Base-by-base conservation (phyloP, 352 stramenopile species). In the Phytophthora melonis region DNA sequence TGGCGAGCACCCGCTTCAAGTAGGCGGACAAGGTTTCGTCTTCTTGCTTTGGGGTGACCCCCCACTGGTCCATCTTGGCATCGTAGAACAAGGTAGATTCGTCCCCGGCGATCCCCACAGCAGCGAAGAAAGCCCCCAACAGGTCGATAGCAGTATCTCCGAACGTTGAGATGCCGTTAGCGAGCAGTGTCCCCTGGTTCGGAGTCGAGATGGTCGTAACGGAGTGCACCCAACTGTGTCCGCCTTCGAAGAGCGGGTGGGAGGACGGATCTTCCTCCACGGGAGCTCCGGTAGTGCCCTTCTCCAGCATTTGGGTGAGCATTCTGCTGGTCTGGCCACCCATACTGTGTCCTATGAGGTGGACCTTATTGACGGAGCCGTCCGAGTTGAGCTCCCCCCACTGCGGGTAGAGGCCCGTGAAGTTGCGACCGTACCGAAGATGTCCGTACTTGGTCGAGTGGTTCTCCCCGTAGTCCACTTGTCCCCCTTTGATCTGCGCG, bases 261-360 rank as follows among this genome's bases (percentile, higher is more conserved):
- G 61, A 69, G 11, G 66, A 63, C 8, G 74, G 16, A 5, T 27
- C 30, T 34, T 83, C 70, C 0, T 54, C 66, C 39, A 47, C 39
- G 14, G 39, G 39, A 0, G 83, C 72, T 7, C 79, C 80, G 19
- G 58, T 67, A 6, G 54, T 77, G 4, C 84, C 84, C 9, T 88
- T 75, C 23, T 65, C 58, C 1, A 92, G 72, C 18, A 92, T 32
- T 63, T 90, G 77, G 1, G 84, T 45, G n/a, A 92, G 72, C 82
- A 89, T 92, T 19, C 84, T 77, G 21, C 89, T 80, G 27, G 84
- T 92, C 68, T 84, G 75, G n/a, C 84, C 84, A n/a, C 84, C 84
- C 84, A 92, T 92, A 34, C 76, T 87, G 82, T 92, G 84, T 23
- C 84, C 84, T 10, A 91, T 47, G 23, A 91, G 54, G 58, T 92